Percentiles rank a stretch among this genome's conserved stretches.
Evolutionary conservation across 768 basidiomycete genomes (phyloP).

Genomic region (Leccinum disarticulatum): DNA sequence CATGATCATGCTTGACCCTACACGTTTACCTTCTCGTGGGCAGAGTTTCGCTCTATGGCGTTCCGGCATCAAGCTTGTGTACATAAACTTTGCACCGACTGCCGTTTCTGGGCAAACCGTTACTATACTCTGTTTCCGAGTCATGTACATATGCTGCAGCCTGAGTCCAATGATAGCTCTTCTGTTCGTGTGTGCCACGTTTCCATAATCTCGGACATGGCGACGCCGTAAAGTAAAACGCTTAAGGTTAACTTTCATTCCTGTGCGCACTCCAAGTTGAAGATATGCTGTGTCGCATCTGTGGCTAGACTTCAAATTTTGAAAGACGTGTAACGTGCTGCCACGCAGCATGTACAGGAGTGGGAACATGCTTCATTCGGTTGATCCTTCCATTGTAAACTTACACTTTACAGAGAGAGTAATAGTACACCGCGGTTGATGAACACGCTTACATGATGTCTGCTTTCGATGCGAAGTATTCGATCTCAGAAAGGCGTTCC

Average conservation of each 20-base stretch:
- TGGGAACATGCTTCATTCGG: conserved; percentile 14
- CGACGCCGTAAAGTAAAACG: not conserved
- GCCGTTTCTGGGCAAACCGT: conserved; percentile 2
- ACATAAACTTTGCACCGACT: conserved; percentile 6
- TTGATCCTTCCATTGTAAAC: conserved; percentile 9
- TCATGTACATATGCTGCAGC: not conserved
- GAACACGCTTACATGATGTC: not conserved
- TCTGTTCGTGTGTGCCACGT: conserved; percentile 26
- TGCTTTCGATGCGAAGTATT: not conserved
- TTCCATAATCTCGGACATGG: conserved; percentile 18
- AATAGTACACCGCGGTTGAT: conserved; percentile 9
- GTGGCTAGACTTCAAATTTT: not conserved
- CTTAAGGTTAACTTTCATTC: conserved; percentile 7
- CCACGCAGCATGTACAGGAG: conserved; percentile 8
- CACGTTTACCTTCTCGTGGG: not conserved
- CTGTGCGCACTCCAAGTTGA: conserved; percentile 12
- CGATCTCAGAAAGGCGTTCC: not conserved
- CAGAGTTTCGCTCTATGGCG: not conserved
- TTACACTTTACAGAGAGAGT: conserved; percentile 14
- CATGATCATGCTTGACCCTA: conserved; percentile 9
- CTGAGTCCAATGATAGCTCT: conserved; percentile 12
- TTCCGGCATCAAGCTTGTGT: not conserved
- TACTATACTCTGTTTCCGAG: not conserved
- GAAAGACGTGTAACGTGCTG: conserved; percentile 1
- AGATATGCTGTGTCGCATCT: conserved; percentile 1